Percentiles rank a stretch among this genome's conserved stretches.
phyloP scores from a whole-genome alignment of 2,329 filamentous ascomycete genomes.

The Talaromyces marneffei region DNA sequence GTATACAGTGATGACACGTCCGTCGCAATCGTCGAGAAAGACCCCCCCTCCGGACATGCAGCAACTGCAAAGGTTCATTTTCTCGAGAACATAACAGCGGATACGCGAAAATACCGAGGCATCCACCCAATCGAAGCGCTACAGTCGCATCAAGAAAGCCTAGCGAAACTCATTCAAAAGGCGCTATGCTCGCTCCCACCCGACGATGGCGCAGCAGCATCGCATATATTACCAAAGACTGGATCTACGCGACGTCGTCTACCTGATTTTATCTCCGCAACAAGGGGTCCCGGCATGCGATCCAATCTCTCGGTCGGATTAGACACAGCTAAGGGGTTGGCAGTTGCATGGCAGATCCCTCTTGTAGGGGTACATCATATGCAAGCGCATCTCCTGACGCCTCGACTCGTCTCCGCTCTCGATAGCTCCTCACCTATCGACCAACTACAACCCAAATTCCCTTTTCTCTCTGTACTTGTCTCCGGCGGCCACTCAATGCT shows the following conservation, averaged over 20 bases:
- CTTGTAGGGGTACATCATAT: conserved; percentile 90
- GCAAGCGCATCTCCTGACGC: conserved; percentile 91
- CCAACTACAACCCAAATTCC: conserved; percentile 51
- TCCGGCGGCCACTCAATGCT: conserved; percentile 91
- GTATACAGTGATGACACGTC: conserved; percentile 74
- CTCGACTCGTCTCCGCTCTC: conserved; percentile 66
- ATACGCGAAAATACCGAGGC: conserved; percentile 68
- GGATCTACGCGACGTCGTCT: conserved; percentile 33
- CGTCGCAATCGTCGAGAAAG: conserved; percentile 70
- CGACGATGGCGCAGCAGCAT: neutral
- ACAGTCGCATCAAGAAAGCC: conserved; percentile 64
- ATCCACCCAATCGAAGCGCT: conserved; percentile 74
- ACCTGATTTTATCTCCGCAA: conserved; percentile 83
- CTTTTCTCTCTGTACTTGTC: conserved; percentile 81
- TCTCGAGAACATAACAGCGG: conserved; percentile 73
- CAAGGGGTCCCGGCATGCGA: conserved; percentile 83
- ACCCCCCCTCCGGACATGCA: conserved; percentile 14
- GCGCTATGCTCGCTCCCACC: conserved; percentile 55
- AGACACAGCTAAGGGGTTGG: conserved; percentile 78
- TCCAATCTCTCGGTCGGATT: conserved; percentile 72
- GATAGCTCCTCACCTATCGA: neutral
- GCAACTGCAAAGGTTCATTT: conserved; percentile 59
- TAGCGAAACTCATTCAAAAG: conserved; percentile 62
- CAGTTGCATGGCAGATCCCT: conserved; percentile 75
- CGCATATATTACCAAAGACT: neutral